Base-by-base conservation (phyloP, 768 basidiomycete genomes). In the Lactarius hatsudake region DNA sequence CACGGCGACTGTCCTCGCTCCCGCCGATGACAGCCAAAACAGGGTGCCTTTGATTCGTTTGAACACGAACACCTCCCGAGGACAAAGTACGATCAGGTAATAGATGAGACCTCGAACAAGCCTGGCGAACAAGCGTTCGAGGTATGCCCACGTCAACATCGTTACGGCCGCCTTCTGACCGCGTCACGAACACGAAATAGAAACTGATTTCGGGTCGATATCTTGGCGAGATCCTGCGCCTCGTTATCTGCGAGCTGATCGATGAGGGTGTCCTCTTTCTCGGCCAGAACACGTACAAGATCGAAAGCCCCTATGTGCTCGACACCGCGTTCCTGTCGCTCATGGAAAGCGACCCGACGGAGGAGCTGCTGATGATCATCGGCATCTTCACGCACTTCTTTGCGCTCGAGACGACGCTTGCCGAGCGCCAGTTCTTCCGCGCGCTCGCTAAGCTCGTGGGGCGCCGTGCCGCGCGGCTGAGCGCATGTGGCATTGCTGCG, bases 361-460 rank as follows among this genome's bases (percentile, higher is more conserved):
- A 98, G 73, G 96, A 99, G 73, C 86, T 96, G 56, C 84, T 98
- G 59, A 97, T 96, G 87, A 87, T 95, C 75, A 93, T 97, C 74
- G 96, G 96, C 57, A 94, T 99, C 73, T 98, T 99, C 81, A 87
- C 90, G 8, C 93, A 98, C 81, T 98, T 98, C 83, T 98, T 95
- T 75, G 92, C 91, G 45, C 81, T 98, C 53, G 96, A 98, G 79
- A 98, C 97, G 30, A 98, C 96, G 1, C 83, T 96, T 34, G 93
- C 94, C 8, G 96, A 99, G 78, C 90, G 96, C 30, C 92, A 96
- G 74, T 98, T 99, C 83, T 96, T 99, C 90, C 87, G 93, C 60
- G 89, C 93, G 2, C 86, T 98, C 43, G 93, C 96, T 1, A 89
- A 89, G 73, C 83, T 97, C 61, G 92, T 96, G 48, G 94, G 94